Percentiles rank a stretch among this genome's conserved stretches.
phyloP scores from a whole-genome alignment of 2,329 filamentous ascomycete genomes.

The Apiospora pterosperma region DNA sequence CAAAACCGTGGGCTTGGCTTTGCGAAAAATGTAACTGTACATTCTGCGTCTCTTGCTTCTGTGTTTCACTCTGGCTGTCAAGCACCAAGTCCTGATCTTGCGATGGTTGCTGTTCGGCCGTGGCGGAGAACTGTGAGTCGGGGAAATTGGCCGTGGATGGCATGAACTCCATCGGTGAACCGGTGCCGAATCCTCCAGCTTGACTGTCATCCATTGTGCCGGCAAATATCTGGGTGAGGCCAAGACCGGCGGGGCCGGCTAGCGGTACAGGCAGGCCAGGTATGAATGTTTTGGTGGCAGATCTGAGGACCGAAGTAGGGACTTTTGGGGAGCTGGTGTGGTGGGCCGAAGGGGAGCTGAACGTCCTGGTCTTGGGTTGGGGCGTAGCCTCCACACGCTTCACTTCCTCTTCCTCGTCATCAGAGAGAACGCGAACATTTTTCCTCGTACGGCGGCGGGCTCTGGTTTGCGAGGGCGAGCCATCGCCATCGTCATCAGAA shows the following conservation, averaged over 20 bases:
- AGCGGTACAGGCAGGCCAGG: conserved; percentile 59
- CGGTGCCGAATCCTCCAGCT: conserved; percentile 16
- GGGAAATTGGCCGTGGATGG: conserved; percentile 56
- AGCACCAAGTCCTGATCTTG: conserved; percentile 45
- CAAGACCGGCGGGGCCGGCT: conserved; percentile 59
- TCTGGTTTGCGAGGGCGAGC: conserved; percentile 30
- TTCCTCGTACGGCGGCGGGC: conserved; percentile 45
- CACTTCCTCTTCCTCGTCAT: conserved; percentile 63
- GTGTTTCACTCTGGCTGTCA: conserved; percentile 41
- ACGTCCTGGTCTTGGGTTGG: conserved; percentile 37
- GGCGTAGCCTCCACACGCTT: conserved; percentile 48
- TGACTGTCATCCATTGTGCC: conserved; percentile 74
- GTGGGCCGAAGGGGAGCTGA: conserved; percentile 40
- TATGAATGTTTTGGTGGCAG: conserved; percentile 66
- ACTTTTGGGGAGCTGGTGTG: conserved; percentile 47
- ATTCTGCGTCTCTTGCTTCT: conserved; percentile 34
- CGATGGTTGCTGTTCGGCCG: conserved; percentile 45
- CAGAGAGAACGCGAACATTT: conserved; percentile 53
- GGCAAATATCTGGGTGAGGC: conserved; percentile 86
- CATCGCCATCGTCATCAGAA: conserved; percentile 32
- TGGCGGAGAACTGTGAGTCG: conserved; percentile 59
- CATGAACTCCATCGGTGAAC: conserved; percentile 45
- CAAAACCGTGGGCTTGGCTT: conserved; percentile 56
- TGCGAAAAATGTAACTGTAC: conserved; percentile 58
- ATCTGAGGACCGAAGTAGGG: conserved; percentile 64